Evolutionary conservation across 192 early-diverging fungal species (phyloP).

Genomic region (Diversispora eburnea): DNA sequence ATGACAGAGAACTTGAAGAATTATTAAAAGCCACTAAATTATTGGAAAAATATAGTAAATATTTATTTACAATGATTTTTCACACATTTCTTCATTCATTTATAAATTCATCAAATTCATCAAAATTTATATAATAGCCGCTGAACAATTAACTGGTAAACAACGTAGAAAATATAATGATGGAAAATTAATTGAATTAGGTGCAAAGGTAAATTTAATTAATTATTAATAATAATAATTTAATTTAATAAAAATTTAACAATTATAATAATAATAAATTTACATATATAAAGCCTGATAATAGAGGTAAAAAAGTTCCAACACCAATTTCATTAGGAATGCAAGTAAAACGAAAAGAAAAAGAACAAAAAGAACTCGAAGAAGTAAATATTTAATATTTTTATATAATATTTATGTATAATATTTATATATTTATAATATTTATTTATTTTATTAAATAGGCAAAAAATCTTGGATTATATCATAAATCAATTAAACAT

Average conservation of each 20-base stretch:
- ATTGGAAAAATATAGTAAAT: conserved; percentile 43
- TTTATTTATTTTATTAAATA: background rate
- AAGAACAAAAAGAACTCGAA: conserved; percentile 33
- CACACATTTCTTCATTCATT: background rate
- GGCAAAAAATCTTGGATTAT: conserved; percentile 43
- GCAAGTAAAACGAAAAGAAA: conserved; percentile 34
- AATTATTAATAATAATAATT: background rate
- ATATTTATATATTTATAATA: background rate
- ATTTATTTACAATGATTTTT: background rate
- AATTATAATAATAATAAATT: background rate
- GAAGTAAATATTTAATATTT: conserved; percentile 20
- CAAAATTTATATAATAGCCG: conserved; percentile 31
- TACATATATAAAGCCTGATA: background rate
- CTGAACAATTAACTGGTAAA: conserved; percentile 41
- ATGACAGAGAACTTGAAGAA: conserved; percentile 42
- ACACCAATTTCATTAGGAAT: conserved; percentile 36
- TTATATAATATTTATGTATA: background rate
- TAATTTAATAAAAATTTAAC: background rate
- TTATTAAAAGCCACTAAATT: conserved; percentile 39
- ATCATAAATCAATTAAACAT: conserved; percentile 42
- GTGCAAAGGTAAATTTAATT: conserved; percentile 34
- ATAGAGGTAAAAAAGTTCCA: conserved; percentile 30
- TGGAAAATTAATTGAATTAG: conserved; percentile 35
- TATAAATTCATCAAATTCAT: background rate
- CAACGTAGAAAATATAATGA: conserved; percentile 40